Base-by-base conservation (phyloP, 2,329 filamentous ascomycete genomes). In the Diaporthe citriasiana region DNA sequence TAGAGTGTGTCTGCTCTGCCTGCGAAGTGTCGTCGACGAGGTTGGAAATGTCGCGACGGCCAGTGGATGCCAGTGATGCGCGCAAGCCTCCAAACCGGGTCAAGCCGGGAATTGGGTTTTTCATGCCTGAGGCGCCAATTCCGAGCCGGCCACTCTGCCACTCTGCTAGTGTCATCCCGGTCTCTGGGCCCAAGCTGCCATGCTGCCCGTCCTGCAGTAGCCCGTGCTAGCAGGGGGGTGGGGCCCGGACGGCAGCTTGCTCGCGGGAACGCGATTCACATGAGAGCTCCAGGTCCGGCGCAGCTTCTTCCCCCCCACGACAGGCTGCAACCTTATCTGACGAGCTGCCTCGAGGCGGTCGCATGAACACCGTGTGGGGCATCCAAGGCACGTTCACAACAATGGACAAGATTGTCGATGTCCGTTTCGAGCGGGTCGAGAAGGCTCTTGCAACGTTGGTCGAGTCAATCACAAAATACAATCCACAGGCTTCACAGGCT, bases 381-480 rank as follows among this genome's bases (percentile, higher is more conserved):
- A 35, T 27, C 10, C 55, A 35, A 53, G 47, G 30, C 65, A 42
- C 57, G 50, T 51, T 35, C 7, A 33, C 0, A 71, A 79, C 68
- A 40, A 94, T 94, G 92, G 89, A 94, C 77, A 87, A 87, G 60
- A 84, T 88, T 65, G 87, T 94, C 9, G 90, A 93, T 76, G 81
- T 79, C 59, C 90, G 89, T 78, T 93, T 94, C 75, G 90, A 92
- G 80, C 89, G 90, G 65, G 85, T 94, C 40, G 92, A 93, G 78
- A 90, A 89, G 78, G 90, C 91, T 0, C 85, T 97, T 27, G 88
- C 89, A 17, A 90, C 86, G 38, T 86, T 97, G 45, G 92, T 95
- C 78, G 93, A 95, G 81, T 95, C 94, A 0, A 93, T 97, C 76
- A 89, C 93, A 8, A 93, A 94, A 77, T 96, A 95, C 83, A 94